These are phyloP conservation scores for Rhodotorula paludigena DNA, from an alignment of 768 basidiomycete genomes.

Conservation along the genomic window DNA sequence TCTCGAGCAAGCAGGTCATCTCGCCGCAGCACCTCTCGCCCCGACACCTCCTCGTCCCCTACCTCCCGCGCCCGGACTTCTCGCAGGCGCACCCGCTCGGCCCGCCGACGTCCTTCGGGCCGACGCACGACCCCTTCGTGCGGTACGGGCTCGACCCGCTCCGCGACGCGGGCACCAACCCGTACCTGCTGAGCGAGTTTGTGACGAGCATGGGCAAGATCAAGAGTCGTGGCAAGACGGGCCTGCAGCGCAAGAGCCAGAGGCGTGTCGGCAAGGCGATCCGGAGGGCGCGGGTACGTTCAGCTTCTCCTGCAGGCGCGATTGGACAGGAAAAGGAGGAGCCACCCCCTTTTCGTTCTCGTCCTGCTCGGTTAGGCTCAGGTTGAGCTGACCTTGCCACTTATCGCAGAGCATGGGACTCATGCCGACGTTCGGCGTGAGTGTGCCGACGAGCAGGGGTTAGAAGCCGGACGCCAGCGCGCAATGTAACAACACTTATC, in stretches of 20 bases:
- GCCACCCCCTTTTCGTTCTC: background rate
- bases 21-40: slow-evolving; percentile 34
- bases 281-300: slow-evolving; percentile 36
- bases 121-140: slow-evolving; percentile 34
- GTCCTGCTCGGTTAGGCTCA: no score
- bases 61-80: slow-evolving; percentile 26
- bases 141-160: slow-evolving; percentile 31
- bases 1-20: slow-evolving; percentile 19
- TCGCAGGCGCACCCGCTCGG: slow-evolving; percentile 32
- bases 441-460: slow-evolving; percentile 10
- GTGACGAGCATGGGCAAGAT: slow-evolving; percentile 39
- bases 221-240: slow-evolving; percentile 33
- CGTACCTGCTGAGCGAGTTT: slow-evolving; percentile 22
- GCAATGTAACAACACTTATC: background rate
- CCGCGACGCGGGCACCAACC: slow-evolving; percentile 20
- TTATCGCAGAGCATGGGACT: slow-evolving; percentile 33
- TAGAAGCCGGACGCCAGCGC: background rate
- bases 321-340: no score
- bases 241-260: slow-evolving; percentile 34
- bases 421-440: slow-evolving; percentile 27
- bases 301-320: background rate
- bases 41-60: slow-evolving; percentile 25
- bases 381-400: background rate
- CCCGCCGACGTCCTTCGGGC: slow-evolving; percentile 23
- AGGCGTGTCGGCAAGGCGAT: slow-evolving; percentile 36